Evolutionary conservation across 441 rosid species (phyloP).

Genomic region (Croton setiger): DNA sequence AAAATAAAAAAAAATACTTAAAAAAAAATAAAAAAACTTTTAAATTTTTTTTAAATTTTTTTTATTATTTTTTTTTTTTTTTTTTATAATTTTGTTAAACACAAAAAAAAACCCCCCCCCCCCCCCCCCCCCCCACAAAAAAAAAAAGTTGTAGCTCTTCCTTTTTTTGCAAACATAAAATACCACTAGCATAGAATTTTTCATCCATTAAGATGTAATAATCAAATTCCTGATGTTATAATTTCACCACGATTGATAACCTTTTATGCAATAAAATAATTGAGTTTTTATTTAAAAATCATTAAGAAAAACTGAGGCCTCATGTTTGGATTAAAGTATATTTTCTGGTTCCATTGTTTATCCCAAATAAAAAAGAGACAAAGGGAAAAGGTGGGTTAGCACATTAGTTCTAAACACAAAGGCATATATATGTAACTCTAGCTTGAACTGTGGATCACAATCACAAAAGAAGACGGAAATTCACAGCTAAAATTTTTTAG

Average conservation of each 20-base stretch:
- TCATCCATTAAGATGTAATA: neutral
- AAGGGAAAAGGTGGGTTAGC: no score
- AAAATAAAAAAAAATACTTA: no score
- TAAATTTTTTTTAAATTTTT: no score
- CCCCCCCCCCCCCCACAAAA: no score
- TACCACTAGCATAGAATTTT: no score
- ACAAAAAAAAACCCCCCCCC: no score
- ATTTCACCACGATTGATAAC: neutral
- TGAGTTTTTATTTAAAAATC: neutral
- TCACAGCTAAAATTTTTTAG: neutral
- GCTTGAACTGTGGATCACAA: slow-evolving; percentile 4
- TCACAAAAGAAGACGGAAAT: neutral
- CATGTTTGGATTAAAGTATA: neutral
- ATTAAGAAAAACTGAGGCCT: neutral
- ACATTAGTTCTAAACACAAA: neutral
- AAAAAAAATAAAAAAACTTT: no score
- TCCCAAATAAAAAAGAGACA: no score
- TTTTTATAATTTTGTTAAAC: no score
- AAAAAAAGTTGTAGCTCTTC: no score
- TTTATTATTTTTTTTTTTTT: no score
- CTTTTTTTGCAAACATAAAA: neutral
- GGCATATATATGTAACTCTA: neutral
- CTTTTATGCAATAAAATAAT: neutral
- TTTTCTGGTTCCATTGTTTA: neutral
- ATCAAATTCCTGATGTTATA: neutral